Evolutionary conservation across 805 yeast genomes (phyloP).

Genomic region (Ascoidea rubescens): DNA sequence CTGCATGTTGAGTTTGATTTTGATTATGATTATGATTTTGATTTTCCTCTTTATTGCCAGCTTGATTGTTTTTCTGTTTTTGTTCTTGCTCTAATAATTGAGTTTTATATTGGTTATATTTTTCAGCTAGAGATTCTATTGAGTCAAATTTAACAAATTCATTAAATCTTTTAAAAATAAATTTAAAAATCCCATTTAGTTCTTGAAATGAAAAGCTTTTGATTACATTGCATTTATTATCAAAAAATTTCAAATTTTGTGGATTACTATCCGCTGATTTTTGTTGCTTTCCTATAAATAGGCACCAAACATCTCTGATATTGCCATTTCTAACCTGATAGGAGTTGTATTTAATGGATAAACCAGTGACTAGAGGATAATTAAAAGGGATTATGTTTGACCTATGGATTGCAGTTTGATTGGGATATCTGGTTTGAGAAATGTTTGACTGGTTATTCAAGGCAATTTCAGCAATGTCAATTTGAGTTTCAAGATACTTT

Average conservation of each 20-base stretch:
- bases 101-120: not conserved
- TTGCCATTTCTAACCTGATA: conserved; percentile 47
- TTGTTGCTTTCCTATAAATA: conserved; percentile 13
- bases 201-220: conserved; percentile 1
- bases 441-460: conserved; percentile 34
- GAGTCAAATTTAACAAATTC: not conserved
- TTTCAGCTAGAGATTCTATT: not conserved
- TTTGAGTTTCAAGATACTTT: conserved; percentile 9
- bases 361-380: conserved; percentile 38
- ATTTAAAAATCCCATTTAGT: conserved; percentile 3
- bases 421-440: conserved; percentile 35
- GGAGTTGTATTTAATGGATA: conserved; percentile 33
- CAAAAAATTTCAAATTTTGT: conserved; percentile 1
- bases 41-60: not conserved
- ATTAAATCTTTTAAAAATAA: not conserved
- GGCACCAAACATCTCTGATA: conserved; percentile 41
- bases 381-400: conserved; percentile 53
- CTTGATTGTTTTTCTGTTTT: not conserved
- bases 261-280: conserved; percentile 13
- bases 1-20: too few species aligned
- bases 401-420: conserved; percentile 50
- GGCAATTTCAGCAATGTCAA: conserved; percentile 6
- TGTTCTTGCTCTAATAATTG: not conserved
- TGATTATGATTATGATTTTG: not conserved
- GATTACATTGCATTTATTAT: conserved; percentile 1